Evolutionary conservation across 148 eudicot species (phyloP).

Genomic region (Nepenthes mirabilis): DNA sequence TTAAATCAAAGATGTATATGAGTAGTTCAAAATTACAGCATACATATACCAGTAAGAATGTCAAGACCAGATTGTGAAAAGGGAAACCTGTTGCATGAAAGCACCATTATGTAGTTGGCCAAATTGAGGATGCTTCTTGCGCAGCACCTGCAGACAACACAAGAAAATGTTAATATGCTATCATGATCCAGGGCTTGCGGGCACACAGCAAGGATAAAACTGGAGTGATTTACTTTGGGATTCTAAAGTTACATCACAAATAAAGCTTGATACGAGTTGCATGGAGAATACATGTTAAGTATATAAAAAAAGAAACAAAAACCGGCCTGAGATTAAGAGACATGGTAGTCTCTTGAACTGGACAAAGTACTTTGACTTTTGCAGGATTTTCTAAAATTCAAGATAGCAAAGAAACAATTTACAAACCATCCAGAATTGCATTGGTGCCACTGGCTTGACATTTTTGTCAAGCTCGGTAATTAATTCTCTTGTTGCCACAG

Average conservation of each 20-base stretch:
- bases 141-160: constrained; percentile 44
- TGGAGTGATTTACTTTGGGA: neutral
- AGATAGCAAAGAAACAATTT: constrained; percentile 4
- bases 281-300: too few species aligned
- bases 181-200: neutral
- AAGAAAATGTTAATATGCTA: neutral
- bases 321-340: neutral
- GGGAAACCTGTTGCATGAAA: constrained; percentile 90
- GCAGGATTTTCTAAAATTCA: too few species aligned
- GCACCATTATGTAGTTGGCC: constrained; percentile 89
- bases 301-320: too few species aligned
- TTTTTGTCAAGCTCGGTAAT: constrained; percentile 85
- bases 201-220: too few species aligned
- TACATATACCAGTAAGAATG: constrained; percentile 3
- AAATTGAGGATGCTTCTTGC: constrained; percentile 95
- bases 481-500: constrained; percentile 83
- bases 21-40: constrained; percentile 1
- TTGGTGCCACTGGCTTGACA: constrained; percentile 87
- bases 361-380: too few species aligned
- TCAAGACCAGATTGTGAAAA: neutral
- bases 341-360: too few species aligned
- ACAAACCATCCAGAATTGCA: constrained; percentile 89
- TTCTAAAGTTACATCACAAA: neutral
- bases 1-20: neutral
- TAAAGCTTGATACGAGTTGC: neutral